Conservation (phyloP, 148 eudicot species). For the Chenopodium quinoa region DNA sequence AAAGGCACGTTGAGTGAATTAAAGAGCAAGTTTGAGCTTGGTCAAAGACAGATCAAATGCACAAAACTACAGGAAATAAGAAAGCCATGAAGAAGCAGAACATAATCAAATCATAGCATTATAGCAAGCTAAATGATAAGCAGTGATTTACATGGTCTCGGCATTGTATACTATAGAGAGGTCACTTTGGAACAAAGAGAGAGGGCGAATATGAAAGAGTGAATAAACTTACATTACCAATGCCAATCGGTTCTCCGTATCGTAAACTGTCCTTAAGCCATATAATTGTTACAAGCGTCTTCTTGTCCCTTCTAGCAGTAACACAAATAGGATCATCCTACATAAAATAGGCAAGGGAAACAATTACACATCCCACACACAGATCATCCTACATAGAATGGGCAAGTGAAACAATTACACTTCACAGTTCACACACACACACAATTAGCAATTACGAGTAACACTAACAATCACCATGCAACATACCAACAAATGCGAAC, state of each 20-base stretch:
- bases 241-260: slow-evolving; percentile 45
- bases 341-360: background rate
- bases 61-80: background rate
- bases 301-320: slow-evolving; percentile 67
- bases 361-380: background rate
- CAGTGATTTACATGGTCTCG: background rate
- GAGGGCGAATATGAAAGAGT: background rate
- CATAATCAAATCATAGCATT: background rate
- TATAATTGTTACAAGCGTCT: slow-evolving; percentile 52
- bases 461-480: background rate
- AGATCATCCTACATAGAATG: slow-evolving; percentile 62
- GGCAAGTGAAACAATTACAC: background rate
- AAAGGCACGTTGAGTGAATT: background rate
- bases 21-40: background rate
- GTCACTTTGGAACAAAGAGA: background rate
- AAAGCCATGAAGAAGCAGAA: no score
- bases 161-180: background rate
- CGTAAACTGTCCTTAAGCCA: slow-evolving; percentile 80
- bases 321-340: slow-evolving; percentile 94
- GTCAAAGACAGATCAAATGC: background rate
- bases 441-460: background rate
- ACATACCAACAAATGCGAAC: background rate
- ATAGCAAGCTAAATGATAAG: background rate
- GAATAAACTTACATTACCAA: slow-evolving; percentile 50
- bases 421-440: no score